These are phyloP conservation scores for Wallacemonas sp. DNA, from an alignment of 208 protist genomes.

Conservation along the genomic window DNA sequence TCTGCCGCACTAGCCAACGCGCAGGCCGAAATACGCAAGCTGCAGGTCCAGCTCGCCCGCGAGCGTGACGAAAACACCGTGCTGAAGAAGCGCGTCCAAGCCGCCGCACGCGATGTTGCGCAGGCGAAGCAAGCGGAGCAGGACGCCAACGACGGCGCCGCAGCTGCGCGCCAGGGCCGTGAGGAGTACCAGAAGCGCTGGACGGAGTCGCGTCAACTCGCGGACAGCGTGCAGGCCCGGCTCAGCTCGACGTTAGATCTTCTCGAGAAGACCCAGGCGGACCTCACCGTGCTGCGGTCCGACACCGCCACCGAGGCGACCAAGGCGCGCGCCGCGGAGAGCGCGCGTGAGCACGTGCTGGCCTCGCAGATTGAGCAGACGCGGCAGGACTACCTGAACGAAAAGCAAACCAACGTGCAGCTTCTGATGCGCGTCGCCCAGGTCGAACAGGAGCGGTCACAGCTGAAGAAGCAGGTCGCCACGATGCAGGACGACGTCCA, in stretches of 20 bases:
- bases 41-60: slow-evolving; percentile 4
- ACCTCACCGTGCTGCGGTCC: slow-evolving; percentile 36
- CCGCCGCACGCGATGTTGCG: slow-evolving; percentile 15
- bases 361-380: slow-evolving; percentile 42
- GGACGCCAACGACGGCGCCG: slow-evolving; percentile 27
- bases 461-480: slow-evolving; percentile 30
- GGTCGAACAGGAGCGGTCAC: slow-evolving; percentile 48
- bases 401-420: slow-evolving; percentile 78
- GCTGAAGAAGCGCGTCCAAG: slow-evolving; percentile 26
- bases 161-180: slow-evolving; percentile 8
- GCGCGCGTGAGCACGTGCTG: slow-evolving; percentile 28
- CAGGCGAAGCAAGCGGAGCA: slow-evolving; percentile 24
- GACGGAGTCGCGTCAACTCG: slow-evolving; percentile 32
- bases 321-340: slow-evolving; percentile 25
- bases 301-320: slow-evolving; percentile 29
- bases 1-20: not conserved
- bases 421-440: slow-evolving; percentile 62
- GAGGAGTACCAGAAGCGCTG: slow-evolving; percentile 48
- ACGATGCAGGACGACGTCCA: slow-evolving; percentile 37
- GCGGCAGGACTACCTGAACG: slow-evolving; percentile 58
- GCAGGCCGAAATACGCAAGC: slow-evolving; percentile 13
- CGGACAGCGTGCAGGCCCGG: slow-evolving; percentile 34
- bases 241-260: slow-evolving; percentile 43
- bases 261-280: slow-evolving; percentile 53
- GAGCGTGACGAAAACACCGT: slow-evolving; percentile 26